Base-by-base conservation (phyloP, 1,284 basidiomycete species). In the Kwoniella shivajii region DNA sequence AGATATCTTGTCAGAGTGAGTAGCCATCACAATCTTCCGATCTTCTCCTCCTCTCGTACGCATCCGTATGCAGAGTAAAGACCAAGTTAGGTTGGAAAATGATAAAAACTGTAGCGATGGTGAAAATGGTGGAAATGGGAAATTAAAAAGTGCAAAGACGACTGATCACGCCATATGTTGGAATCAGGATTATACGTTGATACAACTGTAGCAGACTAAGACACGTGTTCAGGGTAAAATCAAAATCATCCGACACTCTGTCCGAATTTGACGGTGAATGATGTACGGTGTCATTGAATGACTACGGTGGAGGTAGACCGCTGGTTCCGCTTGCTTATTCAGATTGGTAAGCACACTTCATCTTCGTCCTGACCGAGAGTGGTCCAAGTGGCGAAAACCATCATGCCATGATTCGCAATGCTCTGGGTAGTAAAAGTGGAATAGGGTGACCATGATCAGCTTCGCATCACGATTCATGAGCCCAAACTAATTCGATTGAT, bases 151-250 rank as follows among this genome's bases (percentile, higher is more conserved):
- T 30, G 24, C n/a, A 41, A 51, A 39, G 34, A 38, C 20, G 39
- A 39, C 37, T 39, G 39, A 51, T 51, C 49, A 51, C 49, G 49
- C 49, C 49, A 51, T 51, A 51, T 22, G 7, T 48, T 22, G 31
- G 24, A 20, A 30, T 22, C 38, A 22, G 9, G 9, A n/a, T n/a
- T n/a, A n/a, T n/a, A n/a, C 34, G 34, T 14, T 36, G n/a, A 14
- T n/a, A 14, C 14, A 36, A 36, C 13, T 34, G 31, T 34, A 34
- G 16, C 9, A 18, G n/a, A 20, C n/a, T 39, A 18, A 39, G 37
- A 39, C 37, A 39, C 37, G n/a, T n/a, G 6, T 29, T 39, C 48
- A 50, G 48, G 48, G 36, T 39, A 30, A 36, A 13, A 14, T 29
- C 2, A 47, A 30, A 18, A 20, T 6, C 43, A 27, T 45, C 43